Percentiles rank a stretch among this genome's conserved stretches.
These are phyloP conservation scores for Lachancea kluyveri DNA, from an alignment of 805 yeast genomes.

Conservation along the genomic window DNA sequence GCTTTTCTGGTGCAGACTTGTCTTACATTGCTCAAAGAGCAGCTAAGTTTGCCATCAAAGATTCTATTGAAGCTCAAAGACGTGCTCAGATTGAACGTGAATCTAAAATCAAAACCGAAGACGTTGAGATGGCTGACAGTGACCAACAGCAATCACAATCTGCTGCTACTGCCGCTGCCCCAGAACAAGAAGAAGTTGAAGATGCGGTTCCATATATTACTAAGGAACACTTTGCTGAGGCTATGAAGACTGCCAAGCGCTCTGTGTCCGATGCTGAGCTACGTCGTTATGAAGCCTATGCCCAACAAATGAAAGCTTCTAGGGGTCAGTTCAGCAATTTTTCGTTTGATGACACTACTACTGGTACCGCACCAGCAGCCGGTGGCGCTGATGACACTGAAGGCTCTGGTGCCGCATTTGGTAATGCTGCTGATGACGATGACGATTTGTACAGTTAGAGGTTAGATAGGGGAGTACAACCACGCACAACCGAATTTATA, in stretches of 20 bases:
- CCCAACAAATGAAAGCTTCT: slow-evolving; percentile 91
- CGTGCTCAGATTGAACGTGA: slow-evolving; percentile 32
- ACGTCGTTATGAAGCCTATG: slow-evolving; percentile 97
- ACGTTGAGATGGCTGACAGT: slow-evolving; percentile 36
- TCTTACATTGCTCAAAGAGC: slow-evolving; percentile 96
- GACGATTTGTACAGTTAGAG: slow-evolving; percentile 55
- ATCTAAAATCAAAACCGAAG: slow-evolving; percentile 35
- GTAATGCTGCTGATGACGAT: slow-evolving; percentile 40
- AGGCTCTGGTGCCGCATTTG: slow-evolving; percentile 42
- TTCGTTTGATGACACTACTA: slow-evolving; percentile 61
- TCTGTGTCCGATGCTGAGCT: slow-evolving; percentile 95
- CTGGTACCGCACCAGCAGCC: slow-evolving; percentile 30
- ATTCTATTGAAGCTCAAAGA: slow-evolving; percentile 82
- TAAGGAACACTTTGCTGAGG: slow-evolving; percentile 93
- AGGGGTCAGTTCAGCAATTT: slow-evolving; percentile 93
- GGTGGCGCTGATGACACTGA: slow-evolving; percentile 15
- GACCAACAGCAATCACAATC: too few relatives aligned
- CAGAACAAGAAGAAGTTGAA: slow-evolving; percentile 57
- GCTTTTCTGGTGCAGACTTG: slow-evolving; percentile 99
- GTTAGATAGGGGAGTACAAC: too few relatives aligned
- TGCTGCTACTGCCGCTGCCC: slow-evolving; percentile 39
- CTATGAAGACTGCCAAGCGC: slow-evolving; percentile 98
- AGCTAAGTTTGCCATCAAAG: slow-evolving; percentile 97
- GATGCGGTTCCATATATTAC: slow-evolving; percentile 97
- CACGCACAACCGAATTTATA: too few relatives aligned